Base-by-base conservation (phyloP, 202 grass and related monocot genomes). In the Zizania palustris region DNA sequence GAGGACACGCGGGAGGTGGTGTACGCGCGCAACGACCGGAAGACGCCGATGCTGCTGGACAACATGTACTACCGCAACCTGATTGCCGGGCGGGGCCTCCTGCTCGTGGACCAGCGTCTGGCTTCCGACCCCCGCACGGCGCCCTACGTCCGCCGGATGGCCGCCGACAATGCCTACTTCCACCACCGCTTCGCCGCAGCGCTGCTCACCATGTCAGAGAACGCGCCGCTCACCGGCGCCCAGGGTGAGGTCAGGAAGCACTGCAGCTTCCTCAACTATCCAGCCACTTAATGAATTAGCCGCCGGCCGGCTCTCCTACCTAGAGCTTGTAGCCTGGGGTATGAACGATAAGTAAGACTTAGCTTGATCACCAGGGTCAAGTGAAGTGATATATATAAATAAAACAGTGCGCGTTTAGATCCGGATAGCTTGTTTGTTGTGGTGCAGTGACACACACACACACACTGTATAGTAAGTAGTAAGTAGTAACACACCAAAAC, bases 31-130 rank as follows among this genome's bases (percentile, higher is more conserved):
- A 96, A 96, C 60, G 90, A 97, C 87, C 60, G 85, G 5, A 68
- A 11, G 14, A 92, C 90, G 14, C 90, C 85, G 60, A 88, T 92
- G 90, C 6, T 88, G 7, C 71, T 92, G 0, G 85, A 92, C 72
- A 92, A 92, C 86, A 46, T 78, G 71, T 92, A 92, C 82, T 82
- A 88, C 79, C 72, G 54, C 79, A 76, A 92, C 71, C 72, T 92
- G 0, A 12, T 92, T 0, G 48, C 43, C 2, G 21, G 72, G 9
- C 20, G 70, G 79, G 89, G 89, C 0, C 82, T 92, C 7, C 71
- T 92, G 8, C 79, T 88, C 3, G 79, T 88, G 5, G 89, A 92
- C 75, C 85, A 92, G 82, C 70, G 55, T 51, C 85, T 92, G 12
- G 77, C 67, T 1, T 66, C 83, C 22, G 80, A 92, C 71, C 65